Evolutionary conservation across 805 yeast species (phyloP).

Genomic region (Yarrowia deformans): DNA sequence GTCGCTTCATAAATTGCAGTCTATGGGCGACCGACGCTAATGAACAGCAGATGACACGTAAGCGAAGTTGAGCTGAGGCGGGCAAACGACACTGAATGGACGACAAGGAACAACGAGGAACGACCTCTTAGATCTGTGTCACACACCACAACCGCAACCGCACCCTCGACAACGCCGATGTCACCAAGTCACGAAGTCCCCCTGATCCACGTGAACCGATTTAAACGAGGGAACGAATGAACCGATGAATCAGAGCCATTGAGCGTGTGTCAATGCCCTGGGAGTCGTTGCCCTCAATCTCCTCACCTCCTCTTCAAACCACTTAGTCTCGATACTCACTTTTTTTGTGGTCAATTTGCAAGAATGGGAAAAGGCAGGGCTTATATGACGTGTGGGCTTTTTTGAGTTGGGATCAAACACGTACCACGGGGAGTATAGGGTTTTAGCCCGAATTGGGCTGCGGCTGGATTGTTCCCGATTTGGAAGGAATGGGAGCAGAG

Average conservation of each 20-base stretch:
- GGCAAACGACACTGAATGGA: background rate
- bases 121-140: too few species aligned
- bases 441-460: conserved; percentile 34
- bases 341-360: conserved; percentile 34
- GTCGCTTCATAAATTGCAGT: conserved; percentile 4
- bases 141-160: too few species aligned
- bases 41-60: too few species aligned
- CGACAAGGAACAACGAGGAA: background rate
- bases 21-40: background rate
- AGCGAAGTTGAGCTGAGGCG: too few species aligned
- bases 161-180: background rate
- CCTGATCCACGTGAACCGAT: background rate
- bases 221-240: background rate
- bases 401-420: conserved; percentile 35
- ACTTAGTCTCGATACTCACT: conserved; percentile 18
- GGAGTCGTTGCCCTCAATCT: background rate
- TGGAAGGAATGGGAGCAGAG: background rate
- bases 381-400: conserved; percentile 36
- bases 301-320: background rate
- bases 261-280: background rate
- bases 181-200: too few species aligned
- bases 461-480: conserved; percentile 34
- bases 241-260: background rate
- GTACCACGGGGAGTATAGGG: conserved; percentile 30
- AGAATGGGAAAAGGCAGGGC: conserved; percentile 23